Evolutionary conservation across 805 yeast genomes (phyloP), one percentile per base, ranked within the genome.

Genomic region (Candida silvatica): DNA sequence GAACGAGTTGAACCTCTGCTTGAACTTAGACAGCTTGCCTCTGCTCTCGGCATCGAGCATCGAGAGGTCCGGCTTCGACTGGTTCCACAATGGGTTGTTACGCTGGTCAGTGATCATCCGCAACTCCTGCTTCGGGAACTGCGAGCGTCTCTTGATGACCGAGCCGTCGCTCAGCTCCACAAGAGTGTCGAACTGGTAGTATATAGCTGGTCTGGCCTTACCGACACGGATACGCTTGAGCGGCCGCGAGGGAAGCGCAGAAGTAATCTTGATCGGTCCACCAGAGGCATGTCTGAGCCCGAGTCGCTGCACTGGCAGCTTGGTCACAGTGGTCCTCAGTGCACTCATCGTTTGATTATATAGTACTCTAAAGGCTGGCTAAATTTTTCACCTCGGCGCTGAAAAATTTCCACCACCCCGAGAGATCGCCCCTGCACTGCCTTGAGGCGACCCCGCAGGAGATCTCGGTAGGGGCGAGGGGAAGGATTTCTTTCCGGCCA

Each of bases 91-190:
- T 24, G 87, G 76, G 49, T 75, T 77, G 50, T 83, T 84, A 61
- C 95, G 76, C 67, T 83, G 94, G 59, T 92, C 98, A 35, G 77
- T 74, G 47, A 92, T 74, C 74, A 86, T 75, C 55, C 92, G 69
- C 49, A 84, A 66, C 51, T 92, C 96, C 35, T 73, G 79, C 49
- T 85, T 82, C 8, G 98, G 98, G 40, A 77, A 85, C 44, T 83
- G 94, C 1, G 95, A 77, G 48, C 83, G 71, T 59, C 98, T 73
- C 24, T 64, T 66, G 23, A 87, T 67, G 2, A 94, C 95, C 20
- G 96, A 82, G 2, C 98, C 98, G 56, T 92, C 98, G 45, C 94
- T 80, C 39, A 88, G 69, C 59, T 90, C 95, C n/a, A 92, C 88
- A 25, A 70, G 60, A 22, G 88, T 81, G 44, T 90, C 87, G 56